Conservation (phyloP, 345 rosid species). For the Populus nigra region DNA sequence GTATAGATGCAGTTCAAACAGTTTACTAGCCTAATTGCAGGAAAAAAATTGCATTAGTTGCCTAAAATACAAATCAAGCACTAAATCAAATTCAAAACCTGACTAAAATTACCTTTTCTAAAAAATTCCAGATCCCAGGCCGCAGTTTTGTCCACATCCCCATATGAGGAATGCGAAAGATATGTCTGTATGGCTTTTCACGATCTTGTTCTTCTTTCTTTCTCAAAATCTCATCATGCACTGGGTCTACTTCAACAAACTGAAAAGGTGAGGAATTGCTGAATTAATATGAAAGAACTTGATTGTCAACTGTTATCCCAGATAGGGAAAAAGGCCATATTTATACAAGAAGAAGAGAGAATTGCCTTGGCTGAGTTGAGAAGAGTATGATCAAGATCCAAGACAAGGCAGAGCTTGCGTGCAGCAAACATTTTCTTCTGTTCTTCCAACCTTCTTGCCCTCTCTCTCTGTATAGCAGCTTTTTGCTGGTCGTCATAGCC, state of each 20-base stretch:
- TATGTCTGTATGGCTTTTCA: conserved; percentile 77
- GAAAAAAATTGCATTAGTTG: conserved; percentile 11
- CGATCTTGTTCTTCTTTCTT: conserved; percentile 96
- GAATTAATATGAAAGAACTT: not conserved
- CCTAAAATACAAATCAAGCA: not conserved
- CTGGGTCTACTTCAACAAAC: conserved; percentile 83
- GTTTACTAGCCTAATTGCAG: conserved; percentile 71
- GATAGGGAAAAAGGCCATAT: not conserved
- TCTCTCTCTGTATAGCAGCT: conserved; percentile 90
- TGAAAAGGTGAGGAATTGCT: conserved; percentile 28
- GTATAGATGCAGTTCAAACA: conserved; percentile 90
- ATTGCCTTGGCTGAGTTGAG: conserved; percentile 95
- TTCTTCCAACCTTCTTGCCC: conserved; percentile 87
- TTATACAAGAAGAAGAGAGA: not conserved
- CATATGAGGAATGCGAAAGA: conserved; percentile 89
- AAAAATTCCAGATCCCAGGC: conserved; percentile 94
- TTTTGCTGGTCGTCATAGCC: conserved; percentile 82
- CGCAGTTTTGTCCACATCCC: conserved; percentile 99
- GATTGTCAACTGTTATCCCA: not conserved
- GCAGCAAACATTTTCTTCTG: conserved; percentile 92
- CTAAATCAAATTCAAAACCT: not conserved
- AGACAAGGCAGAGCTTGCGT: conserved; percentile 85
- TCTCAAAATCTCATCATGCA: conserved; percentile 79
- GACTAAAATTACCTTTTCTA: conserved; percentile 67
- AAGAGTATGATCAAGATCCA: conserved; percentile 98